Percentiles rank a stretch among this genome's conserved stretches.
Conservation (phyloP, 441 rosid genomes). For the Mallotus repandus region DNA sequence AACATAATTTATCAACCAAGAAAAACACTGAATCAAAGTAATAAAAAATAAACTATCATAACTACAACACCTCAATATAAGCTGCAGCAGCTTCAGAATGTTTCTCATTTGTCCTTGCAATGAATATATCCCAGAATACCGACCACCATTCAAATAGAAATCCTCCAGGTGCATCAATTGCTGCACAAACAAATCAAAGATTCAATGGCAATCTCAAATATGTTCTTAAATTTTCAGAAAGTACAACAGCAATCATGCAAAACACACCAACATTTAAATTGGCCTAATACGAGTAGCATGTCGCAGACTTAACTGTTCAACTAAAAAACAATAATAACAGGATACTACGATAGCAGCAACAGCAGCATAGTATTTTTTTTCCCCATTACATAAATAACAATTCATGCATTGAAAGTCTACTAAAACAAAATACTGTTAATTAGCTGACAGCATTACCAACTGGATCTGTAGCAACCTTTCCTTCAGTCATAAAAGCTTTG, state of each 20-base stretch:
- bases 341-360: background rate
- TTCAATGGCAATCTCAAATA: slow-evolving; percentile 1
- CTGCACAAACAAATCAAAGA: slow-evolving; percentile 35
- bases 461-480: slow-evolving; percentile 75
- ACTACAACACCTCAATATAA: slow-evolving; percentile 58
- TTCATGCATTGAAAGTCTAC: no score
- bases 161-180: slow-evolving; percentile 80
- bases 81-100: slow-evolving; percentile 71
- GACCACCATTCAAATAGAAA: slow-evolving; percentile 92
- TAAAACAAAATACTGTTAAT: background rate
- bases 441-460: slow-evolving; percentile 50
- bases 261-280: background rate
- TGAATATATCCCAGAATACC: slow-evolving; percentile 78
- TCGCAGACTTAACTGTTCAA: background rate
- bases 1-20: background rate
- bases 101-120: slow-evolving; percentile 70
- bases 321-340: background rate
- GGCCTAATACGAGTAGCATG: background rate
- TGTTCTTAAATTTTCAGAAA: background rate
- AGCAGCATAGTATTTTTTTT: no score
- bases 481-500: slow-evolving; percentile 69
- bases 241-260: background rate
- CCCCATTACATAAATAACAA: no score
- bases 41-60: background rate
- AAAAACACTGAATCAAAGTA: slow-evolving; percentile 2